Evolutionary conservation across 768 basidiomycete species (phyloP).

Genomic region (Leucocoprinus birnbaumii): DNA sequence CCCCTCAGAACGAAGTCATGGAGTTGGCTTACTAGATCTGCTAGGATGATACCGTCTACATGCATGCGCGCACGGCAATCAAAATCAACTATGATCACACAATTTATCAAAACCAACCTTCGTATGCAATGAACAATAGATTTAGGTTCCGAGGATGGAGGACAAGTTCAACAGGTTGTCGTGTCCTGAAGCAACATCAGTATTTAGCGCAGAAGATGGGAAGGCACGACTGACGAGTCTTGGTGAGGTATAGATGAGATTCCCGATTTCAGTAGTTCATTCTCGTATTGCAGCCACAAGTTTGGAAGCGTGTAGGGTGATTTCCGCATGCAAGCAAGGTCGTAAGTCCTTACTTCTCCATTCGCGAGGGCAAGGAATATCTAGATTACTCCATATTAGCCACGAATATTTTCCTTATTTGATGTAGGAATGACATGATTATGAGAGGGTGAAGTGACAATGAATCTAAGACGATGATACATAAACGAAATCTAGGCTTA

Average conservation of each 20-base stretch:
- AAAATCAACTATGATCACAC: not conserved
- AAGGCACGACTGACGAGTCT: constrained; percentile 30
- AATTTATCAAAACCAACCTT: constrained; percentile 59
- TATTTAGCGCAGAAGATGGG: not conserved
- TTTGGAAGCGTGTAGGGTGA: constrained; percentile 72
- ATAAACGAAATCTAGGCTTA: constrained; percentile 3
- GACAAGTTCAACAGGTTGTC: constrained; percentile 56
- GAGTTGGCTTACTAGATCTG: constrained; percentile 59
- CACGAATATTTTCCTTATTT: constrained; percentile 8
- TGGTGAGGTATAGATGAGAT: constrained; percentile 24
- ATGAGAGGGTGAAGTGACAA: constrained; percentile 67
- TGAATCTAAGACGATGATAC: constrained; percentile 35
- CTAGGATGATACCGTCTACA: constrained; percentile 58
- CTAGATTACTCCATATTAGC: constrained; percentile 27
- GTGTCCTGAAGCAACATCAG: constrained; percentile 26
- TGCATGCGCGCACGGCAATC: constrained; percentile 2
- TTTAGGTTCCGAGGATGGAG: constrained; percentile 74
- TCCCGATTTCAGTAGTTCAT: constrained; percentile 42
- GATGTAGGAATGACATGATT: constrained; percentile 49
- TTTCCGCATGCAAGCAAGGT: constrained; percentile 63
- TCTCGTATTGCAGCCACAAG: constrained; percentile 71
- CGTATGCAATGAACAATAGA: constrained; percentile 70
- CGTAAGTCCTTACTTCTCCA: constrained; percentile 72
- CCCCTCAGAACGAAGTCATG: not conserved
- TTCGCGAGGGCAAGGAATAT: constrained; percentile 44